Conservation (phyloP, 495 filamentous ascomycete genomes). For the Eremomyces bilateralis region DNA sequence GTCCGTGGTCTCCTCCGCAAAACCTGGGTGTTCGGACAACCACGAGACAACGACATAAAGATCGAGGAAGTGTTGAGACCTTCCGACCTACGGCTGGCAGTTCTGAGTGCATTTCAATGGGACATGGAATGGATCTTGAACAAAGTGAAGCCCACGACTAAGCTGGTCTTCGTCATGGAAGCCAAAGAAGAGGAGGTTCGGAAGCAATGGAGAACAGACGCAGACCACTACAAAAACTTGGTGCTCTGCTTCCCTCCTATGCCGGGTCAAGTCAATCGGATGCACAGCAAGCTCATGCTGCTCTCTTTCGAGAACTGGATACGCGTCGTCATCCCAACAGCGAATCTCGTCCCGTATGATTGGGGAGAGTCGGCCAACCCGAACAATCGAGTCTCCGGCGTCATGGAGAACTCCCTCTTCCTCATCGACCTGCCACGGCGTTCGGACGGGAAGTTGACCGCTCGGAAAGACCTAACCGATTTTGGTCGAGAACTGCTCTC, state of each 20-base stretch:
- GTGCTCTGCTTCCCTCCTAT: slow-evolving; percentile 60
- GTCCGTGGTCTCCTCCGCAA: too few relatives aligned
- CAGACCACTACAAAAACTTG: slow-evolving; percentile 9
- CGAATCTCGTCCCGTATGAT: slow-evolving; percentile 59
- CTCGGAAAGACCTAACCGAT: slow-evolving; percentile 22
- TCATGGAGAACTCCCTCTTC: slow-evolving; percentile 73
- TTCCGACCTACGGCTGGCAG: slow-evolving; percentile 43
- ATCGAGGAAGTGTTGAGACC: slow-evolving; percentile 77
- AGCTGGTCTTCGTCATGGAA: slow-evolving; percentile 41
- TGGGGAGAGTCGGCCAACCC: slow-evolving; percentile 77
- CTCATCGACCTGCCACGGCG: slow-evolving; percentile 59
- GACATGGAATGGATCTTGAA: slow-evolving; percentile 50
- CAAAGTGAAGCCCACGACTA: slow-evolving; percentile 31
- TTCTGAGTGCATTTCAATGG: slow-evolving; percentile 76
- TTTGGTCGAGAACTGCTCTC: slow-evolving; percentile 52
- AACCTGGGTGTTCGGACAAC: slow-evolving; percentile 44
- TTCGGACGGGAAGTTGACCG: slow-evolving; percentile 12
- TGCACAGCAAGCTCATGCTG: slow-evolving; percentile 83
- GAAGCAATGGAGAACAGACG: slow-evolving; percentile 33
- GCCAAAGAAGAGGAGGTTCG: too few relatives aligned
- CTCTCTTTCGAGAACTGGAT: slow-evolving; percentile 48
- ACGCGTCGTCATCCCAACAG: slow-evolving; percentile 57
- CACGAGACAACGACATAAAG: slow-evolving; percentile 52
- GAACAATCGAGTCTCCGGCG: too few relatives aligned
- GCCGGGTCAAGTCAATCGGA: slow-evolving; percentile 38